Conservation (phyloP, 2,329 filamentous ascomycete genomes). For the Xylariaceae sp. region DNA sequence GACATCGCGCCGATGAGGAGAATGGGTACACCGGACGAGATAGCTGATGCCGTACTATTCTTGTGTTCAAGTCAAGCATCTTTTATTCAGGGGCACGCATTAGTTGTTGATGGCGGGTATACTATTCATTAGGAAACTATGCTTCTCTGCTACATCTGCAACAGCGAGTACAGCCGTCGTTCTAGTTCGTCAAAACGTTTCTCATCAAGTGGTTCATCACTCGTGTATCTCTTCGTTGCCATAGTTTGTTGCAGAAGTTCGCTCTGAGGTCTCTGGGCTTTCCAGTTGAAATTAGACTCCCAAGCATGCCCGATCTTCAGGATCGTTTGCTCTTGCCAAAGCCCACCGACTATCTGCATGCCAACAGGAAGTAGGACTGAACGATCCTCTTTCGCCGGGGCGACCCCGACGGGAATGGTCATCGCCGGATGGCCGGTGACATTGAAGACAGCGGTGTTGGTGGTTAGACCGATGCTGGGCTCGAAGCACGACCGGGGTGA, state of each 20-base stretch:
- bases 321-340: slow-evolving; percentile 46
- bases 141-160: not conserved
- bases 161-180: not conserved
- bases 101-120: slow-evolving; percentile 51
- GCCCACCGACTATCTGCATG: slow-evolving; percentile 50
- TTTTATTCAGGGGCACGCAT: slow-evolving; percentile 47
- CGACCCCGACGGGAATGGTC: slow-evolving; percentile 45
- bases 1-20: slow-evolving; percentile 46
- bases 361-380: slow-evolving; percentile 43
- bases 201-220: not conserved
- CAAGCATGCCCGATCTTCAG: slow-evolving; percentile 41
- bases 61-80: slow-evolving; percentile 44
- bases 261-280: slow-evolving; percentile 3
- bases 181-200: not conserved
- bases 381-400: slow-evolving; percentile 34
- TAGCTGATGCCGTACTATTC: slow-evolving; percentile 46
- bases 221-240: not conserved
- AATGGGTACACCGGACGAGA: slow-evolving; percentile 45
- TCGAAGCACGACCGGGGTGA: slow-evolving; percentile 41
- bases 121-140: slow-evolving; percentile 34
- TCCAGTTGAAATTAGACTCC: slow-evolving; percentile 43
- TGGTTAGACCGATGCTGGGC: slow-evolving; percentile 41
- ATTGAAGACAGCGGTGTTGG: slow-evolving; percentile 54
- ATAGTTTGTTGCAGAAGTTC: not conserved
- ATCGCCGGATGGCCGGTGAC: slow-evolving; percentile 53